phyloP scores from a whole-genome alignment of 805 yeast genomes.

The Yarrowia keelungensis region DNA sequence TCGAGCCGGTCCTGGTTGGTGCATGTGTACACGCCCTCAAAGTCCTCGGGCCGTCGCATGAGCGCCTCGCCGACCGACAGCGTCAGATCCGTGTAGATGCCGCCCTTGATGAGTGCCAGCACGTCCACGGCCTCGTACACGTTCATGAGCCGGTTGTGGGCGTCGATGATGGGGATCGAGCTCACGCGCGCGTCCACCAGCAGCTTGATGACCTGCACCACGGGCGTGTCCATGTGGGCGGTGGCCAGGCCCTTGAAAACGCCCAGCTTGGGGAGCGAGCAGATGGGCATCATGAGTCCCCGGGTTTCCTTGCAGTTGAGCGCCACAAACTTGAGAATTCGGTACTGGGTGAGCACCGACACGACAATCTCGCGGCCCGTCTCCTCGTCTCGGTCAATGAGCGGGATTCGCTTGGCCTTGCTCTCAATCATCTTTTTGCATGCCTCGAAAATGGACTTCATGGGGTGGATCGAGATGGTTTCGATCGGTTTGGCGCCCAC shows the following conservation, averaged over 20 bases:
- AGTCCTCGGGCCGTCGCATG: constrained; percentile 91
- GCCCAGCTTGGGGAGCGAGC: constrained; percentile 68
- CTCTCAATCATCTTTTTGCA: constrained; percentile 89
- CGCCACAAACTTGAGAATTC: constrained; percentile 93
- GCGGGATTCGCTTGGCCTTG: constrained; percentile 90
- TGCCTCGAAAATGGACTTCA: constrained; percentile 87
- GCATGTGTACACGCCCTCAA: constrained; percentile 97
- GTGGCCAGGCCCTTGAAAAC: constrained; percentile 63
- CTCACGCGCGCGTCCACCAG: constrained; percentile 82
- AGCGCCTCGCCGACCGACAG: constrained; percentile 95
- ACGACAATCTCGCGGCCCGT: constrained; percentile 94
- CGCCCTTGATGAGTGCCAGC: constrained; percentile 89
- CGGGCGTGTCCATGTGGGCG: constrained; percentile 89
- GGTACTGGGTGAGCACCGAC: constrained; percentile 91
- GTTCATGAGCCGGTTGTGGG: constrained; percentile 69
- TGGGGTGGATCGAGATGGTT: constrained; percentile 88
- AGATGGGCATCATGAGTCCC: constrained; percentile 76
- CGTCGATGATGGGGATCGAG: constrained; percentile 92
- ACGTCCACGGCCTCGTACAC: constrained; percentile 97
- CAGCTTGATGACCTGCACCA: constrained; percentile 86
- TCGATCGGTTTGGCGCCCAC: constrained; percentile 88
- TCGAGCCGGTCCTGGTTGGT: constrained; percentile 84
- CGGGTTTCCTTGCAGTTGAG: constrained; percentile 94
- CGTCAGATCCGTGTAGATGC: constrained; percentile 87
- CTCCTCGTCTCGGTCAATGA: constrained; percentile 92